Base-by-base conservation (phyloP, 2,329 filamentous ascomycete genomes). In the Botryotinia globosa region DNA sequence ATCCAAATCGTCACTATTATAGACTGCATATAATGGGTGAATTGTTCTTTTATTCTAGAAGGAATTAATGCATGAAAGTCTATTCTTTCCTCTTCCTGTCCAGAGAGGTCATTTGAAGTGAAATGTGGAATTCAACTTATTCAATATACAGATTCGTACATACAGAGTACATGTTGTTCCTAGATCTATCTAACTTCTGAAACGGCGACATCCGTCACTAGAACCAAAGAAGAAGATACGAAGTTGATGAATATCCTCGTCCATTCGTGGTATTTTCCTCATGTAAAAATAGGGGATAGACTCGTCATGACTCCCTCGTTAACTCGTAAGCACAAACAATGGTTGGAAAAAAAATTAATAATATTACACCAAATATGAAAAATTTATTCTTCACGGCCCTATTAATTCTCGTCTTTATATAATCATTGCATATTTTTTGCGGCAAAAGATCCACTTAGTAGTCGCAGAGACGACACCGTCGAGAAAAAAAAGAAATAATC, bases 321-420 rank as follows among this genome's bases (percentile, higher is more conserved):
- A 16, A 61, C 34, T 61, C 58, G 34, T 25, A 61, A 61, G 22
- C 22, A 54, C 51, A 16, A 29, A 45, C 18, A 9, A 45, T 1
- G n/a, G 4, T 16, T 7, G n/a, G 51, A 54, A n/a, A 29, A n/a
- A 29, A 29, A 29, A 7, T 14, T 6, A 29, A 54, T n/a, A n/a
- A 16, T 54, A 54, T 54, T 54, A 54, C 51, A 7, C 25, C 25
- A 29, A 32, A 29, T 18, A 34, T 32, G 37, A n/a, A 39, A 37
- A 39, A 20, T n/a, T 25, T 37, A 29, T 18, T 51, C 48, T 32
- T 48, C 29, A 20, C 51, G 62, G 70, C 61, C 61, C 61, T 65
- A 71, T 71, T 71, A 45, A 71, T 71, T 71, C 45, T 71, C 69
- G 69, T 65, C 45, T 54, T n/a, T 71, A 34, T 45, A n/a, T 37